Base-by-base conservation (phyloP, 192 early-diverging fungal genomes). In the Dimargaris cristalligena region DNA sequence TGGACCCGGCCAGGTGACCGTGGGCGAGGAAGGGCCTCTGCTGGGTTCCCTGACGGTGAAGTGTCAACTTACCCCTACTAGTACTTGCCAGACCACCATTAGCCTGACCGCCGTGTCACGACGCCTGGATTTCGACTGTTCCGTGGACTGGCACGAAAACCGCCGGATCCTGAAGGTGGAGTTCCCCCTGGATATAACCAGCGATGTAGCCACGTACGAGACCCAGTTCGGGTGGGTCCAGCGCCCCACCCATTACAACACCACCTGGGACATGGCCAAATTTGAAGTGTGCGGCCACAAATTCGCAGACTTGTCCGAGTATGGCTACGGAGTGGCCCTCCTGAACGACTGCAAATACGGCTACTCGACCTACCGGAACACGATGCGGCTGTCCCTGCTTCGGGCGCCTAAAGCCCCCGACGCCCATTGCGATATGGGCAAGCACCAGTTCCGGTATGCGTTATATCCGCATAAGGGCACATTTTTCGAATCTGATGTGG, bases 281-380 rank as follows among this genome's bases (percentile, higher is more conserved):
- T 99, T 99, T 65, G 94, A 97, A 74, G 94, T 96, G 1, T 92
- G 90, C 62, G 94, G 81, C 0, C 96, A 99, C 75, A 92, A 92
- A 60, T 99, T 88, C 75, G 96, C 83, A 9, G 96, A 99, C 54
- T 73, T 91, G n/a, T 92, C 90, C 1, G 94, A 99, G 64, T 88
- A 78, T 61, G 92, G 96, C 0, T 96, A 88, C 69, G 96, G 96
- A 32, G 86, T 95, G 10, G 87, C 94, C 0, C 65, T 99, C 49
- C 66, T 97, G 58, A 97, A 93, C 65, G 94, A 99, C 69, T 83
- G 88, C 80, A 99, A 99, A 65, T 99, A 92, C 70, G 96, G 96
- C 18, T 91, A 88, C 64, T 76, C 91, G 3, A 84, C 83, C 29
- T 80, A 89, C 60, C 83, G 70, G 11, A 89, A 88, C 63, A 73